Conservation (phyloP, 345 rosid genomes). For the Pistacia vera region DNA sequence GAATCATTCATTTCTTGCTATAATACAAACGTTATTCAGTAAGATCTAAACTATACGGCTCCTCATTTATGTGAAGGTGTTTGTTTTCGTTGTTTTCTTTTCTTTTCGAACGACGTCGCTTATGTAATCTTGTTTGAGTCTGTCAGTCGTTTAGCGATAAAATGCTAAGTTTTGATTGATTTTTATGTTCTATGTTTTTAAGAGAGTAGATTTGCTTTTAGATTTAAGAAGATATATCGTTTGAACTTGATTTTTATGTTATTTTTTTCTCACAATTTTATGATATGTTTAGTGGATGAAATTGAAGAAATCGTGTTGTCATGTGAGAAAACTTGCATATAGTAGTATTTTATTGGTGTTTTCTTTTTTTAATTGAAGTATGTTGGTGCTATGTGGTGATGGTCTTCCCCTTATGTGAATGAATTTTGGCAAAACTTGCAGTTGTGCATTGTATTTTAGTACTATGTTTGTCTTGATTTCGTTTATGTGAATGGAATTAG, state of each 20-base stretch:
- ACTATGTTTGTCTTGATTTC: not conserved
- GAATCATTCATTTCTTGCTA: not conserved
- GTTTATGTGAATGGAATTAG: conserved; percentile 26
- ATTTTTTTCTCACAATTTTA: no score
- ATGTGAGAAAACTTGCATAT: no score
- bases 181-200: not conserved
- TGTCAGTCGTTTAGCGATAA: not conserved
- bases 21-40: not conserved
- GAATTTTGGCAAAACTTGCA: no score
- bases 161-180: not conserved
- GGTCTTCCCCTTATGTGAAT: no score
- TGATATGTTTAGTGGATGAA: no score
- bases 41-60: not conserved
- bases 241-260: no score
- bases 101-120: not conserved
- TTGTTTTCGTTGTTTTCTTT: not conserved
- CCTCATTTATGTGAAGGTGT: not conserved
- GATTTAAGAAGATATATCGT: no score
- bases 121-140: not conserved
- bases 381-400: no score
- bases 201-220: not conserved
- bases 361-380: not conserved
- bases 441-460: not conserved
- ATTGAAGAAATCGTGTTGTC: no score
- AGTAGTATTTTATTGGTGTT: not conserved